Percentiles rank a stretch among this genome's conserved stretches.
phyloP scores from a whole-genome alignment of 768 basidiomycete species.

The Boletus reticulatus region DNA sequence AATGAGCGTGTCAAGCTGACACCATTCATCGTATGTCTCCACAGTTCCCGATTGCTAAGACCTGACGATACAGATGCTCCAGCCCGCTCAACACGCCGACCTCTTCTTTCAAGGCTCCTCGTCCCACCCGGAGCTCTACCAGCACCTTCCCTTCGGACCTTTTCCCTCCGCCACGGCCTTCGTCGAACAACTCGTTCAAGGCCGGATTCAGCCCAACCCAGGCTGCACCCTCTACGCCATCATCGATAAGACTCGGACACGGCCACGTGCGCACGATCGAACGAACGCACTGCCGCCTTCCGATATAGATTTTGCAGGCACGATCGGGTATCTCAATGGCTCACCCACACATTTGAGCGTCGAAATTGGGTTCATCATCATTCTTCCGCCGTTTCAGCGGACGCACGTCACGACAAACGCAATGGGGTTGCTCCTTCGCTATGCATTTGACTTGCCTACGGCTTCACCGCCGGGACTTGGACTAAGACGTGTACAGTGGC shows the following conservation, averaged over 20 bases:
- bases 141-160: conserved; percentile 52
- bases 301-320: conserved; percentile 42
- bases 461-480: conserved; percentile 42
- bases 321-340: conserved; percentile 50
- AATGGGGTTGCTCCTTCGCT: conserved; percentile 49
- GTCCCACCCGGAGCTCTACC: conserved; percentile 40
- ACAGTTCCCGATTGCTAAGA: background rate
- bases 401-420: conserved; percentile 62
- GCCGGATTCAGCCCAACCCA: conserved; percentile 26
- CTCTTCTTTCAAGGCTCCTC: conserved; percentile 35
- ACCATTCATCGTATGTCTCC: conserved; percentile 6
- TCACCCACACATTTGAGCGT: conserved; percentile 39
- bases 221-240: conserved; percentile 46
- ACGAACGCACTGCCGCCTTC: background rate
- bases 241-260: conserved; percentile 44
- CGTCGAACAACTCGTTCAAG: conserved; percentile 19
- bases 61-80: background rate
- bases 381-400: conserved; percentile 57
- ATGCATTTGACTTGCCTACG: conserved; percentile 40
- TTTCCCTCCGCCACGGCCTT: conserved; percentile 33
- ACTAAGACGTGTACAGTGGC: conserved; percentile 63
- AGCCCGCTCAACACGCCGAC: conserved; percentile 35
- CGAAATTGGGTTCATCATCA: conserved; percentile 56
- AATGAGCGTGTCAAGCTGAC: too few relatives aligned
- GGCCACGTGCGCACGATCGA: background rate